Conservation (phyloP, 441 rosid genomes). For the Eutrema salsugineum region DNA sequence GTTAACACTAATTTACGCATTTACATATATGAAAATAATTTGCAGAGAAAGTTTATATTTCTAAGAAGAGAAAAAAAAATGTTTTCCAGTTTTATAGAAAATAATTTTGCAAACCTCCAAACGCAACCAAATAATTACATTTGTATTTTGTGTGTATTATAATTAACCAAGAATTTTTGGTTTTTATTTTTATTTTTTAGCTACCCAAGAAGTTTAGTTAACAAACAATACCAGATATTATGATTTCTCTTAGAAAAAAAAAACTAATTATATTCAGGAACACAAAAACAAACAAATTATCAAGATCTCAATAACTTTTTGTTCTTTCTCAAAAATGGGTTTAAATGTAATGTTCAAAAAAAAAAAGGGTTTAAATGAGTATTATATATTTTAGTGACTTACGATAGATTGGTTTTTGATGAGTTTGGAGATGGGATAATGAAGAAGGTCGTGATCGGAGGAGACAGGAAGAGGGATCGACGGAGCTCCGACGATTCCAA, state of each 20-base stretch:
- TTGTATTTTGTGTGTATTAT: no score
- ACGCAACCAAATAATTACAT: not conserved
- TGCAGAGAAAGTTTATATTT: not conserved
- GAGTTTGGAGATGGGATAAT: slow-evolving; percentile 36
- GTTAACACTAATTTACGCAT: not conserved
- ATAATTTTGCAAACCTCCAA: not conserved
- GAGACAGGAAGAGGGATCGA: slow-evolving; percentile 59
- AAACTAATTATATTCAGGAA: not conserved
- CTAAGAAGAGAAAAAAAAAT: no score
- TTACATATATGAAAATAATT: not conserved
- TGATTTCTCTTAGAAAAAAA: not conserved
- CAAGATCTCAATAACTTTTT: not conserved
- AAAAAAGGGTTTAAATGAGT: not conserved
- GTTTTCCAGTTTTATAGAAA: no score
- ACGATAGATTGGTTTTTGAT: slow-evolving; percentile 73
- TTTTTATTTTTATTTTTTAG: no score
- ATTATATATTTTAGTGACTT: slow-evolving; percentile 37
- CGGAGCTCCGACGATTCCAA: slow-evolving; percentile 87
- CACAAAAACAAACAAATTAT: not conserved
- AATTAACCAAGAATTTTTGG: no score
- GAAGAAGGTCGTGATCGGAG: slow-evolving; percentile 10
- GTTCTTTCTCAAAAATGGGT: not conserved
- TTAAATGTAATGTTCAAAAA: no score
- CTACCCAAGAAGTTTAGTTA: no score
- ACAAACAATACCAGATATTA: no score